Evolutionary conservation across 495 filamentous ascomycete species (phyloP).

Genomic region (Talaromyces borbonicus): DNA sequence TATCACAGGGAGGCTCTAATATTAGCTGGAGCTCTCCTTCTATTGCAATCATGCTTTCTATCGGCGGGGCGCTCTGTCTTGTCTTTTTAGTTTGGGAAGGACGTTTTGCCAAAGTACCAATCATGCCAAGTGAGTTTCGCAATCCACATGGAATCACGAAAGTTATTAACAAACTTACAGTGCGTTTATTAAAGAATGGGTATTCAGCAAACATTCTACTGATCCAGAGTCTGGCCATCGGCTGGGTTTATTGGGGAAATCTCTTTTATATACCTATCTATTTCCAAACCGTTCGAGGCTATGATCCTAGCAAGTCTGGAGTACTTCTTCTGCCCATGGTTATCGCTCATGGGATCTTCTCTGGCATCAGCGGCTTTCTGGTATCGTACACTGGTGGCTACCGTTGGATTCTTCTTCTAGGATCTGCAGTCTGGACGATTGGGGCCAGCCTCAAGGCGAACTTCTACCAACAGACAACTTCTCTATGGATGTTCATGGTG

Average conservation of each 20-base stretch:
- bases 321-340: conserved; percentile 31
- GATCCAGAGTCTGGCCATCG: neutral
- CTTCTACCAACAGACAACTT: too few species aligned
- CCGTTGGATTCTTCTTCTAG: too few species aligned
- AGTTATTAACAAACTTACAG: neutral
- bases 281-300: conserved; percentile 31
- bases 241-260: conserved; percentile 9
- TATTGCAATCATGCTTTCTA: conserved; percentile 37
- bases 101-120: conserved; percentile 22
- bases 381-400: conserved; percentile 1
- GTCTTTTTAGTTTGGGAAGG: conserved; percentile 43
- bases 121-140: conserved; percentile 17
- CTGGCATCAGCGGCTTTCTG: neutral
- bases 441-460: too few species aligned
- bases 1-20: conserved; percentile 44
- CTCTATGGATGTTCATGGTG: too few species aligned
- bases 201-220: conserved; percentile 1
- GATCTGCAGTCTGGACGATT: too few species aligned
- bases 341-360: conserved; percentile 13
- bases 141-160: neutral
- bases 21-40: conserved; percentile 39
- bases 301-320: conserved; percentile 24
- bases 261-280: conserved; percentile 42
- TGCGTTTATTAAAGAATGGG: neutral
- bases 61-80: conserved; percentile 33